Evolutionary conservation across 768 basidiomycete genomes (phyloP).

Genomic region (Russula dissimulans): DNA sequence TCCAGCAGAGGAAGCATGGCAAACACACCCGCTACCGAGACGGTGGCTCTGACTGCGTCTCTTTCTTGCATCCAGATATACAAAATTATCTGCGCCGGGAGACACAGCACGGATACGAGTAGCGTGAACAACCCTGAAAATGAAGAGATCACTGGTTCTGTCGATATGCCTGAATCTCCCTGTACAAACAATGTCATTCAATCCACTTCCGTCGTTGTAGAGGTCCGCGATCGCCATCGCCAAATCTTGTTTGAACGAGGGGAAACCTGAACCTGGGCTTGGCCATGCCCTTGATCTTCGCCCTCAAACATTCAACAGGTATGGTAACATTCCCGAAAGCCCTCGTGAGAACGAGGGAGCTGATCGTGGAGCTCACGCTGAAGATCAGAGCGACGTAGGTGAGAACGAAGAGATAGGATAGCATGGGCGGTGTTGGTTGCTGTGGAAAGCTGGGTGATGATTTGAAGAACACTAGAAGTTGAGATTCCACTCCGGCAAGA

Average conservation of each 20-base stretch:
- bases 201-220: slow-evolving; percentile 6
- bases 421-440: neutral
- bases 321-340: slow-evolving; percentile 13
- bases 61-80: slow-evolving; percentile 14
- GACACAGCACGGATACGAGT: slow-evolving; percentile 7
- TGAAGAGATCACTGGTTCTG: neutral
- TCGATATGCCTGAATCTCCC: no score
- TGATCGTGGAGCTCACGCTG: slow-evolving; percentile 16
- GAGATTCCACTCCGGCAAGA: slow-evolving; percentile 14
- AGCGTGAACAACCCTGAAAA: slow-evolving; percentile 8
- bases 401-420: slow-evolving; percentile 9
- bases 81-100: slow-evolving; percentile 8
- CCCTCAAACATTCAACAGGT: neutral
- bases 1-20: slow-evolving; percentile 11
- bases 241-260: neutral
- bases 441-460: neutral
- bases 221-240: neutral
- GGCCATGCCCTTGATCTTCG: neutral
- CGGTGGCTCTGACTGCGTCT: neutral
- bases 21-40: slow-evolving; percentile 5
- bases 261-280: neutral
- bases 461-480: slow-evolving; percentile 14
- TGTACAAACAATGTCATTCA: slow-evolving; percentile 11
- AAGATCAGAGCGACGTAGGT: slow-evolving; percentile 17
- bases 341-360: slow-evolving; percentile 14